Evolutionary conservation across 1,284 basidiomycete genomes (phyloP).

Genomic region (Ustilago lituana): DNA sequence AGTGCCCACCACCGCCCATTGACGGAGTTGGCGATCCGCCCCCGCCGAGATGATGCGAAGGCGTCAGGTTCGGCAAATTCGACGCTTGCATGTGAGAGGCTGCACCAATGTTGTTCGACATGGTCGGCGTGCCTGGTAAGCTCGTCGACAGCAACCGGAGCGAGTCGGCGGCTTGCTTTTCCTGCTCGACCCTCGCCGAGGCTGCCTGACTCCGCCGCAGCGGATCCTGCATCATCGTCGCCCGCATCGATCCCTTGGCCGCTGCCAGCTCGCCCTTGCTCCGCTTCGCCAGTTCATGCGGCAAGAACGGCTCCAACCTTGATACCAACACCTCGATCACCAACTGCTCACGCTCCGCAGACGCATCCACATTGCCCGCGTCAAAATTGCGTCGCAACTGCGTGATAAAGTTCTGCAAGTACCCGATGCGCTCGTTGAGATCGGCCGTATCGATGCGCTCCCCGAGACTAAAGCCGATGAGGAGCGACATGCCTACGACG

Average conservation of each 20-base stretch:
- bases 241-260: constrained; percentile 42
- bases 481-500: constrained; percentile 45
- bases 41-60: constrained; percentile 16
- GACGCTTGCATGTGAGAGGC: neutral
- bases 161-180: constrained; percentile 46
- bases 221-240: constrained; percentile 41
- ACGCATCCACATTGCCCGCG: constrained; percentile 46
- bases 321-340: constrained; percentile 47
- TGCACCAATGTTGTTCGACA: constrained; percentile 15
- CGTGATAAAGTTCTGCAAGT: constrained; percentile 45
- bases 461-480: constrained; percentile 42
- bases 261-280: constrained; percentile 39
- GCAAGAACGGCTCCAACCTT: constrained; percentile 42
- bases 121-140: constrained; percentile 36
- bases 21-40: constrained; percentile 17
- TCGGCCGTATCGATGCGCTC: constrained; percentile 35
- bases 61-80: constrained; percentile 15
- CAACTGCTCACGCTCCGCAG: constrained; percentile 47
- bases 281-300: constrained; percentile 26
- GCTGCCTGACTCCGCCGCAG: constrained; percentile 15
- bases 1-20: constrained; percentile 15
- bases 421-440: constrained; percentile 42
- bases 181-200: constrained; percentile 31
- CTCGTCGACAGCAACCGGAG: constrained; percentile 32
- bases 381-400: constrained; percentile 44